Percentiles rank a stretch among this genome's conserved stretches.
Evolutionary conservation across 495 filamentous ascomycete genomes (phyloP).

Genomic region (Penicillium psychrofluorescens): DNA sequence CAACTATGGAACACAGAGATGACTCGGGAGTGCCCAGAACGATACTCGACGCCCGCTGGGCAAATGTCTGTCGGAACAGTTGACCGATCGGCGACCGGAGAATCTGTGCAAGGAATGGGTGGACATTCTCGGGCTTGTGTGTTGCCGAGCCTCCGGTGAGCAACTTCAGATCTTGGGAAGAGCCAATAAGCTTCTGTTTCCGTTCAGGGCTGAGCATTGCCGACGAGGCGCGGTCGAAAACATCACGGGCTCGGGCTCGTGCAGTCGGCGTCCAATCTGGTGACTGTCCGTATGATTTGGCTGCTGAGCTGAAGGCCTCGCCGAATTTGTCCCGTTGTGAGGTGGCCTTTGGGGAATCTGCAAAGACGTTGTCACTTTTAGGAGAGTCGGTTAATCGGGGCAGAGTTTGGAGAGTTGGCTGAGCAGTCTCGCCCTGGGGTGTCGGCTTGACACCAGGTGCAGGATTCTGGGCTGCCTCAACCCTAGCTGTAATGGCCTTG

Average conservation of each 20-base stretch:
- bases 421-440: slow-evolving; percentile 16
- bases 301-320: slow-evolving; percentile 44
- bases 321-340: slow-evolving; percentile 44
- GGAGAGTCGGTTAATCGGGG: slow-evolving; percentile 45
- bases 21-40: slow-evolving; percentile 65
- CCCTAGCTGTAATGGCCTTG: slow-evolving; percentile 54
- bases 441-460: slow-evolving; percentile 22
- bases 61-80: slow-evolving; percentile 65
- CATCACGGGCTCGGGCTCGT: slow-evolving; percentile 34
- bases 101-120: slow-evolving; percentile 28
- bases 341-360: slow-evolving; percentile 35
- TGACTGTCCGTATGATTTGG: slow-evolving; percentile 53
- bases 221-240: slow-evolving; percentile 34
- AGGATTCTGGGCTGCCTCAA: slow-evolving; percentile 51
- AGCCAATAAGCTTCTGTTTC: slow-evolving; percentile 31
- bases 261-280: slow-evolving; percentile 40
- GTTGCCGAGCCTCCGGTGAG: slow-evolving; percentile 27
- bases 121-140: slow-evolving; percentile 27
- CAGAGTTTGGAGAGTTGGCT: slow-evolving; percentile 36
- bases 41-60: slow-evolving; percentile 48
- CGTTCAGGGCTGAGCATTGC: slow-evolving; percentile 35
- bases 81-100: slow-evolving; percentile 51
- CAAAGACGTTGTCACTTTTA: slow-evolving; percentile 55
- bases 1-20: slow-evolving; percentile 54
- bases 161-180: slow-evolving; percentile 30